Evolutionary conservation across 768 basidiomycete genomes (phyloP).

Genomic region (Boletellus sp.): DNA sequence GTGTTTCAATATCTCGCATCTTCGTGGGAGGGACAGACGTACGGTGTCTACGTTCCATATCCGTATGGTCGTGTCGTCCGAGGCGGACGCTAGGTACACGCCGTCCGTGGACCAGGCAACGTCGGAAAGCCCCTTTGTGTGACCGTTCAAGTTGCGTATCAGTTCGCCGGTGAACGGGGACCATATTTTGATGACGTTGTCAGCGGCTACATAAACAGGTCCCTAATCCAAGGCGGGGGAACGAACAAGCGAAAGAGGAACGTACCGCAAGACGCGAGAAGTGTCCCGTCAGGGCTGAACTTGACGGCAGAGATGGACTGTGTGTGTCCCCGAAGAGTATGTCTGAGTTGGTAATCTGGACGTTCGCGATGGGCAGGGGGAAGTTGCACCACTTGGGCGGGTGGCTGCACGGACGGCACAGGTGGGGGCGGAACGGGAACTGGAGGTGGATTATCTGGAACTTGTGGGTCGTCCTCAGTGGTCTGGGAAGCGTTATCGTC

Average conservation of each 20-base stretch:
- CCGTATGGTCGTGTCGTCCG: constrained; percentile 85
- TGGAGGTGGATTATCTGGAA: constrained; percentile 56
- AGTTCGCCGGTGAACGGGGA: constrained; percentile 76
- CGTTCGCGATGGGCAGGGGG: constrained; percentile 37
- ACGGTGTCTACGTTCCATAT: constrained; percentile 88
- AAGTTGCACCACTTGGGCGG: constrained; percentile 30
- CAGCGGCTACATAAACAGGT: constrained; percentile 56
- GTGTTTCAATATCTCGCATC: background rate
- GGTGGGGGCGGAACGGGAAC: constrained; percentile 37
- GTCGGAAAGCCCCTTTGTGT: constrained; percentile 83
- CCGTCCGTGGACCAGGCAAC: constrained; percentile 87
- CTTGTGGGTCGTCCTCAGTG: constrained; percentile 80
- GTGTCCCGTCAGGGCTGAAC: constrained; percentile 84
- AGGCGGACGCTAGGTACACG: constrained; percentile 80
- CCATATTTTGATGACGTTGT: constrained; percentile 79
- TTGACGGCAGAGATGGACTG: constrained; percentile 84
- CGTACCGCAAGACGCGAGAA: constrained; percentile 86
- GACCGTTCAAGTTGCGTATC: constrained; percentile 69
- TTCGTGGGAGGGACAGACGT: constrained; percentile 27
- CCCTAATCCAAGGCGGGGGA: background rate
- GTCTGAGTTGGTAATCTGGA: constrained; percentile 68
- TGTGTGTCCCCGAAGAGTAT: constrained; percentile 73
- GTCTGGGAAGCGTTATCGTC: constrained; percentile 75
- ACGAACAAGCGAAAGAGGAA: constrained; percentile 8
- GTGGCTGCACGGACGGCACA: constrained; percentile 27